phyloP scores from a whole-genome alignment of 1,139 yeast species.

The Candida glucosophila region DNA sequence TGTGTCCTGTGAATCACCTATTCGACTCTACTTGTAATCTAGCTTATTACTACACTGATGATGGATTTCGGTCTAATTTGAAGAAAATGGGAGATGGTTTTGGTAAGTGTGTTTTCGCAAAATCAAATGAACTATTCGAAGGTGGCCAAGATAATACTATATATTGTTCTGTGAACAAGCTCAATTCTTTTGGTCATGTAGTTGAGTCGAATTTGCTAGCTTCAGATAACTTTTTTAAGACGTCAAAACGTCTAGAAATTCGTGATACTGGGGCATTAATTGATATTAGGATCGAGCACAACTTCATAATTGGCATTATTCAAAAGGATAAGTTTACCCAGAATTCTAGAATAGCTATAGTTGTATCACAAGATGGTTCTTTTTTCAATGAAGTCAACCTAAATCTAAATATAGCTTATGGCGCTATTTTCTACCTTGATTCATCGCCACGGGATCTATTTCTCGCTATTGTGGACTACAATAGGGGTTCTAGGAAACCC shows the following conservation, averaged over 20 bases:
- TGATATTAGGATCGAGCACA: constrained; percentile 40
- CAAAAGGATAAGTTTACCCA: constrained; percentile 38
- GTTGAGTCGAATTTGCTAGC: constrained; percentile 32
- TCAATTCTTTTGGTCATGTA: constrained; percentile 37
- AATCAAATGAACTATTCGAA: constrained; percentile 29
- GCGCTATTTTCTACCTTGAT: constrained; percentile 44
- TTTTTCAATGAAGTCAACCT: constrained; percentile 46
- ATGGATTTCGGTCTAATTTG: constrained; percentile 42
- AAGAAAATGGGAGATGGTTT: constrained; percentile 23
- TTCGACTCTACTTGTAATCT: constrained; percentile 21
- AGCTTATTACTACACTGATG: constrained; percentile 40
- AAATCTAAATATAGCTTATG: constrained; percentile 32
- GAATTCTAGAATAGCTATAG: constrained; percentile 36
- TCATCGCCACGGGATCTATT: constrained; percentile 52
- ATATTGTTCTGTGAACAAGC: constrained; percentile 38
- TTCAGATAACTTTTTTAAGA: constrained; percentile 49
- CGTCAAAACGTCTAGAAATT: constrained; percentile 29
- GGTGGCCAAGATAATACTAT: constrained; percentile 35
- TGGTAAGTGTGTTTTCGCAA: constrained; percentile 45
- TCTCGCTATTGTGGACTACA: constrained; percentile 36
- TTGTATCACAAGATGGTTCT: constrained; percentile 51
- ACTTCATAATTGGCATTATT: constrained; percentile 45
- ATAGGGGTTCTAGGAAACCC: constrained; percentile 5
- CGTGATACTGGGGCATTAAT: constrained; percentile 42
- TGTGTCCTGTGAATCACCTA: constrained; percentile 22